These are phyloP conservation scores for Schizonepeta tenuifolia DNA, from an alignment of 257 asterid species.

Conservation along the genomic window DNA sequence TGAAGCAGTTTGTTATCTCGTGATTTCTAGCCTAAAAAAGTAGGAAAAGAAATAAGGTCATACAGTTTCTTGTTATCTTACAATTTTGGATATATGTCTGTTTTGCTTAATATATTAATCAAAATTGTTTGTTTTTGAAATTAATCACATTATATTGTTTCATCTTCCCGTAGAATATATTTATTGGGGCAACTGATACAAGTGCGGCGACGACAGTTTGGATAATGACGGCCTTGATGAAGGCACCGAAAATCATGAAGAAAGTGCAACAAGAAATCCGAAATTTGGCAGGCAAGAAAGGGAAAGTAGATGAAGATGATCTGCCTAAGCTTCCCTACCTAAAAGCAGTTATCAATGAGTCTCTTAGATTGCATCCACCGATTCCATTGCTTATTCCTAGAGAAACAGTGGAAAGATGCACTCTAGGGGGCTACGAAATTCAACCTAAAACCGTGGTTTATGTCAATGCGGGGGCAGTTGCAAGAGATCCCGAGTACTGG, in stretches of 20 bases:
- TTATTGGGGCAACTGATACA: constrained; percentile 14
- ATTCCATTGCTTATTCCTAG: constrained; percentile 23
- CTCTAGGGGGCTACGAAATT: constrained; percentile 12
- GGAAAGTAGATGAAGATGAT: constrained; percentile 19
- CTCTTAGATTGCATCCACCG: constrained; percentile 19
- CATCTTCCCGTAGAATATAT: background rate
- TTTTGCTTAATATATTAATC: no score
- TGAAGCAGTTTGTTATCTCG: no score
- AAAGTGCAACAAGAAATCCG: constrained; percentile 19
- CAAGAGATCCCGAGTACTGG: background rate
- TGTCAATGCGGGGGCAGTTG: background rate
- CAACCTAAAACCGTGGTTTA: constrained; percentile 10
- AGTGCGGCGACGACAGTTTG: constrained; percentile 7
- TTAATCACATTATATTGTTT: no score
- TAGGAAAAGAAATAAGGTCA: no score
- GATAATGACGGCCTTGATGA: constrained; percentile 26
- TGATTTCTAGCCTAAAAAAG: no score
- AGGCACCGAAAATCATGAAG: constrained; percentile 18
- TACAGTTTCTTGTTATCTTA: no score
- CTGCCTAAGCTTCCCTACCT: background rate
- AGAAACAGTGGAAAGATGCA: background rate
- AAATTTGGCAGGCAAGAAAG: background rate
- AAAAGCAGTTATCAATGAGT: background rate
- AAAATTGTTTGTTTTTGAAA: no score
- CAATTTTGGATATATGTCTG: no score